Base-by-base conservation (phyloP, 2,329 filamentous ascomycete genomes). In the Coniochaeta sp. region DNA sequence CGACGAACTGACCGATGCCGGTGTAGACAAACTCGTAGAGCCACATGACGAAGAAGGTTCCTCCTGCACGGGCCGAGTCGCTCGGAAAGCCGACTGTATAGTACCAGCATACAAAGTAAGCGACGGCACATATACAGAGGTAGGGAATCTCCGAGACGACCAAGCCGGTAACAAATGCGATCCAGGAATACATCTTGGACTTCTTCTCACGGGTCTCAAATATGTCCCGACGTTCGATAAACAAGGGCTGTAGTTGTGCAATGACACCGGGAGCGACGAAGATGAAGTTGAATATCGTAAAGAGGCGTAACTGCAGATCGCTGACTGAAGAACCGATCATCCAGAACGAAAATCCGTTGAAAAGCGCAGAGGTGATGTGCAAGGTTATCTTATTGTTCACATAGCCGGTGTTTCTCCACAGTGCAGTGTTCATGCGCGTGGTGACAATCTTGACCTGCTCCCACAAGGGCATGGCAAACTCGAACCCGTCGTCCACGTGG, bases 1-100 rank as follows among this genome's bases (percentile, higher is more conserved):
- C 89, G 65, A 95, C 91, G 89, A 89, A 93, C 70, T 92, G 90
- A 22, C 89, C 91, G 89, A 87, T 93, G 65, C 80, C 86, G 34
- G 81, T 82, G 71, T 87, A 83, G 79, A 92, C 93, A 8, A 93
- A 72, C 77, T 86, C 91, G 75, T 92, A 92, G 0, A 93, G 79
- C 68, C 93, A 75, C 0, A 83, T 84, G 88, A 95, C 92, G 28
- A 93, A 74, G 75, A 89, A 93, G 17, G 88, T 83, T 70, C 93
- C 93, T 14, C 90, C 90, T 0, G 89, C 83, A 0, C 83, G 83
- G 1, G 80, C 79, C 36, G 83, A 81, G 62, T 89, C 83, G 0
- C 79, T 80, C 0, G 89, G 88, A 1, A 93, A 76, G 0, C 90
- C 90, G 0, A 87, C 83, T 0, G 89, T 83, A 71, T 83, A 93